Percentiles rank a stretch among this genome's conserved stretches.
phyloP scores from a whole-genome alignment of 306 rosid species.

The Neltuma alba region DNA sequence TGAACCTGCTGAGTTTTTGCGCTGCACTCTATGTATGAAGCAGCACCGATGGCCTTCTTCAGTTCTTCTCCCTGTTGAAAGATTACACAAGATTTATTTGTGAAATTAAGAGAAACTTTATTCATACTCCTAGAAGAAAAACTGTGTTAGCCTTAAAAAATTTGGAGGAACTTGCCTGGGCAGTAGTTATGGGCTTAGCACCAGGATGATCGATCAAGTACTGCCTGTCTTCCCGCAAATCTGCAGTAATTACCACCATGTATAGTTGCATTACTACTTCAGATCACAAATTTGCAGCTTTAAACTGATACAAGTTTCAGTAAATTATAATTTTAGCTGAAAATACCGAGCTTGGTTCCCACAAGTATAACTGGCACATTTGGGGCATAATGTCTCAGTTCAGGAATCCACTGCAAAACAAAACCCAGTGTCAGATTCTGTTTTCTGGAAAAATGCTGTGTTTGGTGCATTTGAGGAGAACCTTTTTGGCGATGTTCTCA shows the following conservation, averaged over 20 bases:
- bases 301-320: constrained; percentile 2
- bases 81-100: constrained; percentile 26
- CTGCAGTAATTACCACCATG: constrained; percentile 41
- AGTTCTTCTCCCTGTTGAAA: constrained; percentile 84
- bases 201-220: constrained; percentile 73
- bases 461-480: constrained; percentile 22
- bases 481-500: constrained; percentile 91
- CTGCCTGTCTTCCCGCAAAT: constrained; percentile 62
- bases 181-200: constrained; percentile 55
- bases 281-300: constrained; percentile 12
- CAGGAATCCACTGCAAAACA: constrained; percentile 78
- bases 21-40: constrained; percentile 90
- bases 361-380: constrained; percentile 72
- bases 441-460: neutral
- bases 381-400: constrained; percentile 80
- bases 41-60: constrained; percentile 91
- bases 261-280: constrained; percentile 12
- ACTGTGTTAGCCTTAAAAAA: neutral
- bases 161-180: constrained; percentile 47
- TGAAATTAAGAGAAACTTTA: neutral
- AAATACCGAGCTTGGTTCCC: constrained; percentile 61
- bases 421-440: constrained; percentile 30
- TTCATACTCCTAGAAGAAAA: neutral
- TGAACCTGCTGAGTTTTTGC: constrained; percentile 92
- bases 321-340: constrained; percentile 9